A percentile compares a stretch with the other conserved stretches of the same genome.
These are phyloP conservation scores for Eragrostis nindensis DNA, from an alignment of 176 grass and related monocot genomes.

Conservation along the genomic window DNA sequence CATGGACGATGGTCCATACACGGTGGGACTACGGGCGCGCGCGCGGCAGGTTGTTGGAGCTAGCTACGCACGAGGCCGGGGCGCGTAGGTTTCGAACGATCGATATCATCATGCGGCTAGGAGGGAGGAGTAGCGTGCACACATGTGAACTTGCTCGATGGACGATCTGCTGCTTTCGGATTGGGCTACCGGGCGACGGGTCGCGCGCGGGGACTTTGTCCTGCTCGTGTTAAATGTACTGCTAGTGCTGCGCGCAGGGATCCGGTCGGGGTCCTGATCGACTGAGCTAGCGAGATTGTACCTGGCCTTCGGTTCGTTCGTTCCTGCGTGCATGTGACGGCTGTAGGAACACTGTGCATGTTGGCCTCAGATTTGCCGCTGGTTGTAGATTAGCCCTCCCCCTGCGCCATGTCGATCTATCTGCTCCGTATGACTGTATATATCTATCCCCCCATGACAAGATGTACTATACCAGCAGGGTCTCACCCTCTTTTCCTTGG, in stretches of 20 bases:
- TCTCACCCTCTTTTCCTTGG: no score
- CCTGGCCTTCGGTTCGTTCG: not conserved
- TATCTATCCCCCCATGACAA: not conserved
- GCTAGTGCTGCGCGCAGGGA: slow-evolving; percentile 6
- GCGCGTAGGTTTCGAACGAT: not conserved
- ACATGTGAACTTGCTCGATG: slow-evolving; percentile 25
- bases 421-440: not conserved
- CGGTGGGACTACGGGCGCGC: not conserved
- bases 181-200: not conserved
- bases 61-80: not conserved
- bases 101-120: not conserved
- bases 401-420: not conserved
- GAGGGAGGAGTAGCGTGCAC: not conserved
- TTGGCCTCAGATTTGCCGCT: not conserved
- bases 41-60: slow-evolving; percentile 4
- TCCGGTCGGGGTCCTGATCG: slow-evolving; percentile 11
- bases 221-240: slow-evolving; percentile 10
- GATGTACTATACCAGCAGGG: no score
- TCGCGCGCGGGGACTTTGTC: not conserved
- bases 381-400: not conserved
- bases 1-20: slow-evolving; percentile 6
- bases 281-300: not conserved
- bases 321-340: slow-evolving; percentile 7
- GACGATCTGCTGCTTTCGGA: slow-evolving; percentile 26
- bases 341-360: not conserved